Percentiles rank a stretch among this genome's conserved stretches.
Conservation (phyloP, 495 filamentous ascomycete species). For the Xanthoparmelia taractica region DNA sequence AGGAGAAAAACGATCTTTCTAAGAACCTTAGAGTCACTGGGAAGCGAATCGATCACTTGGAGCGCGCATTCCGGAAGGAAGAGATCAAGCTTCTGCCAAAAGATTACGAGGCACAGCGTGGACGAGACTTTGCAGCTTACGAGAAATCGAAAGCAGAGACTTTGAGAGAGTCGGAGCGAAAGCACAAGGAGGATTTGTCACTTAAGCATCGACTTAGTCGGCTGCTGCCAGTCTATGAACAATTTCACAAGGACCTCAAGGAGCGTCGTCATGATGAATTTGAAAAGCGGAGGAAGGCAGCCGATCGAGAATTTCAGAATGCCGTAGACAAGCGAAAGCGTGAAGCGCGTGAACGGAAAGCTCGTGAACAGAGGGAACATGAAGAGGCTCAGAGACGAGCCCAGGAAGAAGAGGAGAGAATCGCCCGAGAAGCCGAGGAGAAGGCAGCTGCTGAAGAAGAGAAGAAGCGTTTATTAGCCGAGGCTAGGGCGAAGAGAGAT, state of each 20-base stretch:
- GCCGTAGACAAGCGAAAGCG: slow-evolving; percentile 79
- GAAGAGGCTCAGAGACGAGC: slow-evolving; percentile 69
- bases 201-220: slow-evolving; percentile 85
- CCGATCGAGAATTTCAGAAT: slow-evolving; percentile 80
- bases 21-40: slow-evolving; percentile 85
- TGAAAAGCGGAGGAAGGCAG: slow-evolving; percentile 81
- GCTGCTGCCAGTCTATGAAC: slow-evolving; percentile 72
- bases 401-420: slow-evolving; percentile 79
- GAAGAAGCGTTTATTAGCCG: slow-evolving; percentile 50
- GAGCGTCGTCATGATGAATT: slow-evolving; percentile 90
- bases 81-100: slow-evolving; percentile 83
- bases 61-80: slow-evolving; percentile 92
- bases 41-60: slow-evolving; percentile 95
- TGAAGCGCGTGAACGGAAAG: slow-evolving; percentile 66
- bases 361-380: slow-evolving; percentile 67
- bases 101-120: slow-evolving; percentile 79
- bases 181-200: slow-evolving; percentile 83
- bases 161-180: slow-evolving; percentile 68
- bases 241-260: slow-evolving; percentile 68
- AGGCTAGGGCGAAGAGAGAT: slow-evolving; percentile 73
- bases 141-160: slow-evolving; percentile 68
- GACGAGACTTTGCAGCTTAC: slow-evolving; percentile 71
- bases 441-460: slow-evolving; percentile 66
- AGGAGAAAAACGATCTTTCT: slow-evolving; percentile 89
- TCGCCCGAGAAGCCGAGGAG: slow-evolving; percentile 73